Base-by-base conservation (phyloP, 345 rosid genomes). In the Hibiscus trionum region DNA sequence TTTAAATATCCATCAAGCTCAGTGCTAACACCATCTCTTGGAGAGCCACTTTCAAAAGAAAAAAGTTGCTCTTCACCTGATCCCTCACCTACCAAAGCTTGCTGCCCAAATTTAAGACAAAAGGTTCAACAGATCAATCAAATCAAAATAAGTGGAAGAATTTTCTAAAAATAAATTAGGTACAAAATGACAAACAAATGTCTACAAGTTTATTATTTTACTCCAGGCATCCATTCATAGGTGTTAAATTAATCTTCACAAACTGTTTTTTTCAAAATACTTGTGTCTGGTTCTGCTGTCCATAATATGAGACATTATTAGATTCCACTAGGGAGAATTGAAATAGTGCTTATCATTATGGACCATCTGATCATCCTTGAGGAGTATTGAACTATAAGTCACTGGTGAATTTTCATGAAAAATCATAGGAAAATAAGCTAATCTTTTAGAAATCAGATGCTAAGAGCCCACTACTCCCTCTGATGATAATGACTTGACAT, bases 71-170 rank as follows among this genome's bases (percentile, higher is more conserved):
- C 98, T 77, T 96, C 98, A 15, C 85, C 97, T 24, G 86, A 77
- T 75, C 76, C 90, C 80, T 96, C 96, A 60, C 99, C 99, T 66
- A 96, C 99, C 90, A 96, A 86, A 60, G 98, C 91, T 89, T 88
- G 94, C 99, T 96, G 82, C 81, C 70, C 67, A 61, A 71, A 59
- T 58, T 31, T n/a, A 59, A 44, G 37, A 46, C 46, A 26, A 71
- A 71, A 42, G 37, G 42, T 59, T 42, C 35, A 8, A 57, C 15
- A 26, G 14, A 16, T 67, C 21, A 67, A 66, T 67, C 39, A 47
- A 27, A 24, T 47, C 15, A 39, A 66, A 3, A 15, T 47, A 66
- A 10, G 56, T 47, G 57, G 71, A 47, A 26, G 21, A 66, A 47
- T 26, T 14, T 26, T 42, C 42, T 27, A 44, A 67, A 64, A 49